Conservation (phyloP, 768 basidiomycete species). For the Asterophora parasitica region DNA sequence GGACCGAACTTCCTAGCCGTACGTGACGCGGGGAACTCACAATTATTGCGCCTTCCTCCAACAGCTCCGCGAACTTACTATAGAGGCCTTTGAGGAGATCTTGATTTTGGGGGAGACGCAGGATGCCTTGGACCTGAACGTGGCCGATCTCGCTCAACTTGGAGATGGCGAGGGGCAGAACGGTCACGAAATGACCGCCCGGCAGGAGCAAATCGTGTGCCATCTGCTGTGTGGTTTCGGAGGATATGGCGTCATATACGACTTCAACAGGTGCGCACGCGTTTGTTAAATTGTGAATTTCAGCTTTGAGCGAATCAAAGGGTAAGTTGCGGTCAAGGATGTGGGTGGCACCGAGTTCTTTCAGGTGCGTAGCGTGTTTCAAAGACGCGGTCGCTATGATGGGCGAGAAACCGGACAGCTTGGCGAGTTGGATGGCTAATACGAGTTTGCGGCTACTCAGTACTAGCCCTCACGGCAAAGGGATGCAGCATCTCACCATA, state of each 20-base stretch:
- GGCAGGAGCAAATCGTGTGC: constrained; percentile 27
- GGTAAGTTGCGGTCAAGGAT: constrained; percentile 27
- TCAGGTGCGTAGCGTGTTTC: constrained; percentile 27
- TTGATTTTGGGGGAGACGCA: constrained; percentile 18
- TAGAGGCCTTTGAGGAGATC: constrained; percentile 14
- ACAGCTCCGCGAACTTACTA: constrained; percentile 13
- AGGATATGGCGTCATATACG: constrained; percentile 26
- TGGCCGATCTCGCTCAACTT: constrained; percentile 26
- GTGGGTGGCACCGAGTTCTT: constrained; percentile 32
- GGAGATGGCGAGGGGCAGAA: constrained; percentile 29
- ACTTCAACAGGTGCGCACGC: constrained; percentile 14
- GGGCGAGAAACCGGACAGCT: constrained; percentile 35
- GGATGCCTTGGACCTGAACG: constrained; percentile 12
- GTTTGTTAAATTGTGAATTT: constrained; percentile 21
- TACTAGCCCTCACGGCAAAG: no score
- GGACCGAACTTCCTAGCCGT: background rate
- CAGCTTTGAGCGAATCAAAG: constrained; percentile 13
- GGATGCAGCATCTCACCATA: constrained; percentile 15
- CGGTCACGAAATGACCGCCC: constrained; percentile 29
- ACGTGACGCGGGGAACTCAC: constrained; percentile 15
- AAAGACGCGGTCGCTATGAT: constrained; percentile 37
- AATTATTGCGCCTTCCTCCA: constrained; percentile 26
- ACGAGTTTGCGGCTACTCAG: no score
- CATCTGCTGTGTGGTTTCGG: constrained; percentile 18
- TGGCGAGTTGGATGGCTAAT: constrained; percentile 34